Base-by-base conservation (phyloP, 2,329 filamentous ascomycete species). In the Periconia sp. region DNA sequence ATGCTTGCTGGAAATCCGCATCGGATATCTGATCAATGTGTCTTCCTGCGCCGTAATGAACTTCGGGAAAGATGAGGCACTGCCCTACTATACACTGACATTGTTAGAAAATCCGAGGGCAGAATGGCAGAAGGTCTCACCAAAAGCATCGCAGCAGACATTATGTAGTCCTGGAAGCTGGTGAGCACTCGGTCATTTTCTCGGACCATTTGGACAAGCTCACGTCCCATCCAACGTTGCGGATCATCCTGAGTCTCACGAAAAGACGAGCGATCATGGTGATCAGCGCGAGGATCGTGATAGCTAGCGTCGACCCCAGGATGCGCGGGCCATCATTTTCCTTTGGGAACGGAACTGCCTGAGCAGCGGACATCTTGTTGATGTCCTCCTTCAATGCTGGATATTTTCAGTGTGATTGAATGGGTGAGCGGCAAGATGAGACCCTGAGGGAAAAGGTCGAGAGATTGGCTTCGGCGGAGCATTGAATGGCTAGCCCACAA, bases 201-300 rank as follows among this genome's bases (percentile, higher is more conserved):
- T 16, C 8, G 21, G 4, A 19, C 10, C 15, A 8, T 30, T n/a
- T 12, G 15, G n/a, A 30, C 15, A 29, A 11, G 42, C 59, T 56
- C 34, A 65, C 79, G 66, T 82, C 80, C 53, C 71, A 68, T 3
- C 79, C 78, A 16, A 76, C 61, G 36, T 75, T 76, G 10, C 72
- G 73, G 37, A 81, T 74, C 63, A 81, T 72, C 13, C 61, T 59
- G 4, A 72, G 22, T n/a, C 78, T 70, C 19, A 81, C 79, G 39
- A 74, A 78, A 8, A 77, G 48, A 15, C 77, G 70, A 21, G 72
- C 58, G 8, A 65, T 18, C 4, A 76, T 69, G 0, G 69, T 66
- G 12, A 78, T 40, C 2, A 72, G 54, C 0, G 76, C 73, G 17
- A 73, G 41, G 3, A 63, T 55, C 1, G 74, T 71, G 24, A 78